Evolutionary conservation across 495 filamentous ascomycete genomes (phyloP).

Genomic region (Aspergillus baeticus): DNA sequence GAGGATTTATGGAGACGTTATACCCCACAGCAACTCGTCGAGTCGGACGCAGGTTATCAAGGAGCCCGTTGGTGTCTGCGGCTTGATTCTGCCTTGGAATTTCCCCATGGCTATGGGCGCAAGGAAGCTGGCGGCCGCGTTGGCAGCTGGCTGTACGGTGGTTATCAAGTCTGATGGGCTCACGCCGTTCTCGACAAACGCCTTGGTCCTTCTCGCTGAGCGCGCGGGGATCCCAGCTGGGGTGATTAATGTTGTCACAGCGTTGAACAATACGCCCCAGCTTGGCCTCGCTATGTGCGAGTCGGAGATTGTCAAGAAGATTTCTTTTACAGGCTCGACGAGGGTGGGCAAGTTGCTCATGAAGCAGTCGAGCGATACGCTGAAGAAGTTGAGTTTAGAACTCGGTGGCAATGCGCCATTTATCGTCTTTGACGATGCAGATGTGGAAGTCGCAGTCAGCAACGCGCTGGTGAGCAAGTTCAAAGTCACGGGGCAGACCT

Average conservation of each 20-base stretch:
- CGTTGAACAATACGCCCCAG: conserved; percentile 41
- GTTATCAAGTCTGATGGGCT: conserved; percentile 50
- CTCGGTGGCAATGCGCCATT: conserved; percentile 56
- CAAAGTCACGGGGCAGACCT: conserved; percentile 59
- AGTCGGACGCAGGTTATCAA: conserved; percentile 25
- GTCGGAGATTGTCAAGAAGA: conserved; percentile 41
- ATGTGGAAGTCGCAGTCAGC: conserved; percentile 45
- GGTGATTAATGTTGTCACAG: conserved; percentile 49
- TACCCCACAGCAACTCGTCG: conserved; percentile 43
- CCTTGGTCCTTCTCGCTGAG: conserved; percentile 45
- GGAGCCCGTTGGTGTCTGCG: conserved; percentile 38
- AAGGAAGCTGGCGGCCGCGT: conserved; percentile 66
- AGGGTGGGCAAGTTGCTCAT: conserved; percentile 50
- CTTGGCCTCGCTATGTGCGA: conserved; percentile 42
- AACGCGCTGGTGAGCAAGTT: conserved; percentile 45
- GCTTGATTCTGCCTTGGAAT: conserved; percentile 61
- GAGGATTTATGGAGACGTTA: conserved; percentile 68
- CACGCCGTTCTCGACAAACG: conserved; percentile 48
- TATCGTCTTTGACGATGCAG: conserved; percentile 53
- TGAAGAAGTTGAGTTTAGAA: conserved; percentile 54
- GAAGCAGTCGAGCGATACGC: conserved; percentile 43
- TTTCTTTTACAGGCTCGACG: conserved; percentile 53
- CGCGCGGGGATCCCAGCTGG: conserved; percentile 50
- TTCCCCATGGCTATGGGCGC: conserved; percentile 85
- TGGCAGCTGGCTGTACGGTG: conserved; percentile 53